Conservation (phyloP, 768 basidiomycete genomes). For the Strobilomyces dryophilus region DNA sequence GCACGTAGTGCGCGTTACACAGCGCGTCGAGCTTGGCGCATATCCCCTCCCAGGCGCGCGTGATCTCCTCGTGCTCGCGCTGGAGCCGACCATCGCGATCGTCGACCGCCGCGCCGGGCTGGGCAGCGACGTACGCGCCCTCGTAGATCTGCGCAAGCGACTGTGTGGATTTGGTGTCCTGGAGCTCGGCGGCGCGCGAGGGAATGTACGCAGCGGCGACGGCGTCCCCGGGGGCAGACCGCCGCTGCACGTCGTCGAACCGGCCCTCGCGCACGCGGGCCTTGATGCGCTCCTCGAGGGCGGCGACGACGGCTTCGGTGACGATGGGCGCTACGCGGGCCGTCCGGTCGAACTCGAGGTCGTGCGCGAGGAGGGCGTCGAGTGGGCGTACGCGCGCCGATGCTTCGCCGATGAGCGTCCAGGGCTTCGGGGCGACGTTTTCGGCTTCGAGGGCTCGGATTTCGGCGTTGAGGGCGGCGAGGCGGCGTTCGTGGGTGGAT, state of each 20-base stretch:
- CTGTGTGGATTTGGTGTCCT: conserved; percentile 83
- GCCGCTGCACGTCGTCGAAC: conserved; percentile 92
- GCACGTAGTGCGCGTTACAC: conserved; percentile 92
- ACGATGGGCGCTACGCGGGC: conserved; percentile 84
- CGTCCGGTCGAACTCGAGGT: conserved; percentile 90
- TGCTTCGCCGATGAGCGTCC: conserved; percentile 92
- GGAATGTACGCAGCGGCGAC: conserved; percentile 78
- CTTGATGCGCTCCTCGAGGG: conserved; percentile 89
- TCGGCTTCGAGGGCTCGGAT: conserved; percentile 80
- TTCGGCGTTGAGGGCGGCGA: conserved; percentile 68
- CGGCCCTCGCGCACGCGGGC: conserved; percentile 76
- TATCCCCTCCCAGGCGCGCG: conserved; percentile 78
- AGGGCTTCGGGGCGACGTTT: conserved; percentile 86
- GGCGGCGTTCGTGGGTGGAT: conserved; percentile 63
- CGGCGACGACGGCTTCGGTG: conserved; percentile 80
- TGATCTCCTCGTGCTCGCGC: conserved; percentile 88
- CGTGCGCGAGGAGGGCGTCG: conserved; percentile 89
- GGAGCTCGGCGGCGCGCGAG: conserved; percentile 82
- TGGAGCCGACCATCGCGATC: conserved; percentile 85
- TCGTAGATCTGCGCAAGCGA: conserved; percentile 97
- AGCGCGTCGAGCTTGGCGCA: conserved; percentile 88
- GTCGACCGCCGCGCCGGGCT: conserved; percentile 50
- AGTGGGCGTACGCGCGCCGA: conserved; percentile 77
- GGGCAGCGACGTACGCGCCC: conserved; percentile 76
- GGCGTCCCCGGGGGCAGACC: conserved; percentile 62